A percentile compares a stretch with the other conserved stretches of the same genome.
These are phyloP conservation scores for Austropuccinia psidii DNA, from an alignment of 1,284 basidiomycete genomes.

Conservation along the genomic window DNA sequence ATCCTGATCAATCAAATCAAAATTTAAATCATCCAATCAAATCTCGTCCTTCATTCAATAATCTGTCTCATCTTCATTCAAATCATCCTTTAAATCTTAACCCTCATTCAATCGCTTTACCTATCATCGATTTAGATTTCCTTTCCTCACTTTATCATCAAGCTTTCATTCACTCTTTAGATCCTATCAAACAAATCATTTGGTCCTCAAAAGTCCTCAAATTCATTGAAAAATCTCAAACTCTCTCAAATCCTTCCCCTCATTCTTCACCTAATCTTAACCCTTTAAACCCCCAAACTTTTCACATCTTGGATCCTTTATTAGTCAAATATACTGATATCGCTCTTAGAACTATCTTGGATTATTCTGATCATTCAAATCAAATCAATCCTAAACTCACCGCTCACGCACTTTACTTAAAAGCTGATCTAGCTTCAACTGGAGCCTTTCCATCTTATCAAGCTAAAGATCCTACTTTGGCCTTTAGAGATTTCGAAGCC, in stretches of 20 bases:
- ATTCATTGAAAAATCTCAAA: slow-evolving; percentile 61
- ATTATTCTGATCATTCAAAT: slow-evolving; percentile 51
- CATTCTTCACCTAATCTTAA: slow-evolving; percentile 41
- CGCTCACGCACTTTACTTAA: slow-evolving; percentile 66
- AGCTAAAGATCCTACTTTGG: slow-evolving; percentile 61
- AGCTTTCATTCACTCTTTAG: slow-evolving; percentile 45
- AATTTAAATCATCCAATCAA: background rate
- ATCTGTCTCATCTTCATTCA: background rate
- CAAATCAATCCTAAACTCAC: slow-evolving; percentile 52
- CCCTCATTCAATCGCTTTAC: slow-evolving; percentile 16
- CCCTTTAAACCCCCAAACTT: slow-evolving; percentile 50
- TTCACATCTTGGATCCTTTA: slow-evolving; percentile 58
- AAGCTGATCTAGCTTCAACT: slow-evolving; percentile 62
- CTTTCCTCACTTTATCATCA: slow-evolving; percentile 41
- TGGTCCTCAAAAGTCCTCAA: slow-evolving; percentile 74
- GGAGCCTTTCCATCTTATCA: slow-evolving; percentile 53
- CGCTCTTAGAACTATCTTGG: slow-evolving; percentile 60
- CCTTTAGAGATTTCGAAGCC: slow-evolving; percentile 79
- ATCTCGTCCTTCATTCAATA: background rate
- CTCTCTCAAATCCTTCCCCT: slow-evolving; percentile 50
- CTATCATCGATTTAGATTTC: slow-evolving; percentile 43
- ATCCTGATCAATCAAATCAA: background rate
- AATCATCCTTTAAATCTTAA: background rate
- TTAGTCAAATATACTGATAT: slow-evolving; percentile 59
- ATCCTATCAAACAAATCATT: slow-evolving; percentile 57